phyloP scores from a whole-genome alignment of 1,139 yeast species.

The Diutina siamensis region DNA sequence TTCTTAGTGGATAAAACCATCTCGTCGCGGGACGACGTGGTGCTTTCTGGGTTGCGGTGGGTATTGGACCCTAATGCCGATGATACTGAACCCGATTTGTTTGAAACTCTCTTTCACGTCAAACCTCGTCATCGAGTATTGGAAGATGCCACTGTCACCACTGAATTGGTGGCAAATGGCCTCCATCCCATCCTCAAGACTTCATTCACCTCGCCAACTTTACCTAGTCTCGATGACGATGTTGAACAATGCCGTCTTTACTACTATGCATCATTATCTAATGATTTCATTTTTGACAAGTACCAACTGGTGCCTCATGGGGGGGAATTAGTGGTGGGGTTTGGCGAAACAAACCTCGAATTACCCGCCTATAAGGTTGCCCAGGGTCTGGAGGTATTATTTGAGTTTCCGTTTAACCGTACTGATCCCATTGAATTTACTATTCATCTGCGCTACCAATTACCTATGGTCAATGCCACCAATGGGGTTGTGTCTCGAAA shows the following conservation, averaged over 20 bases:
- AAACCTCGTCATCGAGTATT: constrained; percentile 1
- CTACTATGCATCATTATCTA: background rate
- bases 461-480: background rate
- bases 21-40: constrained; percentile 21
- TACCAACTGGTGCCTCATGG: constrained; percentile 1
- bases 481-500: background rate
- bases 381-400: background rate
- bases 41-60: constrained; percentile 25
- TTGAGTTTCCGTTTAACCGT: background rate
- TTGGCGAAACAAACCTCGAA: constrained; percentile 2
- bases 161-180: background rate
- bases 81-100: constrained; percentile 3
- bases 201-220: background rate
- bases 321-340: background rate
- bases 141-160: background rate
- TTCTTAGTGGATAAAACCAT: constrained; percentile 20
- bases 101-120: background rate
- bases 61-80: constrained; percentile 14
- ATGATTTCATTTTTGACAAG: background rate
- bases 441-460: constrained; percentile 3
- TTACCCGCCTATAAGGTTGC: background rate
- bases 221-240: background rate
- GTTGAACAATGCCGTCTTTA: constrained; percentile 1
- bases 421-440: background rate
- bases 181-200: background rate